Evolutionary conservation across 768 basidiomycete species (phyloP).

Genomic region (Lactarius sp.): DNA sequence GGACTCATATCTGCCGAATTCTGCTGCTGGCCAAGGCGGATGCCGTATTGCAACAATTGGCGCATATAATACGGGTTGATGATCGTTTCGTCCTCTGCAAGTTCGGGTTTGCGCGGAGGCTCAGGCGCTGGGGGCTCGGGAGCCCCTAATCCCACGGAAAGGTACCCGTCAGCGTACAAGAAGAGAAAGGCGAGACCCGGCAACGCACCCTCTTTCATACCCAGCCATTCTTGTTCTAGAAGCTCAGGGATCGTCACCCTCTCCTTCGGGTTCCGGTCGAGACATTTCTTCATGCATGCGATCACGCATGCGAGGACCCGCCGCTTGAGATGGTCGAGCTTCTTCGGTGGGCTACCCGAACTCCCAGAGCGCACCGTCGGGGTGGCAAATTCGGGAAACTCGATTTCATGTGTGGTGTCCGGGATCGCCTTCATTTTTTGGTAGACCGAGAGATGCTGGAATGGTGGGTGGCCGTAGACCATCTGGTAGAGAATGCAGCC

Average conservation of each 20-base stretch:
- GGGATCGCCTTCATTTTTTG: slow-evolving; percentile 96
- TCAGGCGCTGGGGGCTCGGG: slow-evolving; percentile 28
- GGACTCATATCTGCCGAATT: slow-evolving; percentile 16
- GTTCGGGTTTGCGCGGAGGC: slow-evolving; percentile 34
- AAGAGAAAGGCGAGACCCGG: slow-evolving; percentile 1
- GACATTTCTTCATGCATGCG: slow-evolving; percentile 74
- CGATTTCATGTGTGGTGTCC: slow-evolving; percentile 66
- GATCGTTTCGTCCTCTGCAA: slow-evolving; percentile 55
- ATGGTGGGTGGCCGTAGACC: slow-evolving; percentile 93
- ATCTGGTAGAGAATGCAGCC: slow-evolving; percentile 99
- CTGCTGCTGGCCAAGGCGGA: slow-evolving; percentile 48
- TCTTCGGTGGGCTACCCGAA: slow-evolving; percentile 43
- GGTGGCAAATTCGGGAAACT: slow-evolving; percentile 69
- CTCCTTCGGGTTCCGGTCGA: slow-evolving; percentile 74
- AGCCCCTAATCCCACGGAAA: slow-evolving; percentile 23
- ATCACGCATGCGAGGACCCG: slow-evolving; percentile 75
- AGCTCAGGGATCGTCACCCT: slow-evolving; percentile 85
- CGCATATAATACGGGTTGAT: slow-evolving; percentile 79
- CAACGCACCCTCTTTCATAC: slow-evolving; percentile 52
- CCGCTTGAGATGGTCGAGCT: slow-evolving; percentile 63
- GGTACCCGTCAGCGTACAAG: slow-evolving; percentile 5
- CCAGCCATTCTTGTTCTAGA: slow-evolving; percentile 75
- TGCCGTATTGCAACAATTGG: slow-evolving; percentile 66
- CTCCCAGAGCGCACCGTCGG: slow-evolving; percentile 39
- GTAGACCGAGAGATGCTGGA: slow-evolving; percentile 74